These are phyloP conservation scores for Oryza brachyantha DNA, from an alignment of 176 grass and related monocot species.

Conservation along the genomic window DNA sequence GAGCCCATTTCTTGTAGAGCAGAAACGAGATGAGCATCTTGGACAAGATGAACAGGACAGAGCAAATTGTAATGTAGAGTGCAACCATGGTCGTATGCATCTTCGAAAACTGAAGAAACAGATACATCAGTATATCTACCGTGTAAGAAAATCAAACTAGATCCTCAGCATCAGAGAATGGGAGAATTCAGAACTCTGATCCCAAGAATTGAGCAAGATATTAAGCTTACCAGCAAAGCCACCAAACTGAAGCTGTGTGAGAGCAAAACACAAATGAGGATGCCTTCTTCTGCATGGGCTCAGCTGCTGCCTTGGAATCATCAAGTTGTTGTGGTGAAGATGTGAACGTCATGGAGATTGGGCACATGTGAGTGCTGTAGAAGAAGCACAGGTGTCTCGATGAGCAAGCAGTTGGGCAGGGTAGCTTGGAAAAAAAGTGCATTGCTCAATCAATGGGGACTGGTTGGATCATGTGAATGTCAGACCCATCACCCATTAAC, in stretches of 20 bases:
- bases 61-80: conserved; percentile 68
- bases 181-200: not conserved
- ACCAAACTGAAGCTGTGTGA: not conserved
- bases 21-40: conserved; percentile 77
- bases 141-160: not conserved
- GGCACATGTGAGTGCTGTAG: conserved; percentile 3
- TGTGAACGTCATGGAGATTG: not conserved
- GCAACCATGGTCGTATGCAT: conserved; percentile 44
- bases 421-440: not conserved
- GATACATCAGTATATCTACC: not conserved
- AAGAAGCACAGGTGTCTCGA: conserved; percentile 34
- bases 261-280: not conserved
- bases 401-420: conserved; percentile 22
- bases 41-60: conserved; percentile 60
- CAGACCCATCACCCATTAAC: conserved; percentile 4
- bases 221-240: not conserved
- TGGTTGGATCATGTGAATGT: conserved; percentile 64
- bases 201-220: not conserved
- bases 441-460: conserved; percentile 29
- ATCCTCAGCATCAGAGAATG: not conserved
- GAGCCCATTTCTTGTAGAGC: conserved; percentile 75
- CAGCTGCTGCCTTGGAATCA: conserved; percentile 3
- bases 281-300: not conserved
- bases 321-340: not conserved
- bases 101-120: not conserved